Conservation (phyloP, 345 rosid genomes). For the Rubroshorea leprosula region DNA sequence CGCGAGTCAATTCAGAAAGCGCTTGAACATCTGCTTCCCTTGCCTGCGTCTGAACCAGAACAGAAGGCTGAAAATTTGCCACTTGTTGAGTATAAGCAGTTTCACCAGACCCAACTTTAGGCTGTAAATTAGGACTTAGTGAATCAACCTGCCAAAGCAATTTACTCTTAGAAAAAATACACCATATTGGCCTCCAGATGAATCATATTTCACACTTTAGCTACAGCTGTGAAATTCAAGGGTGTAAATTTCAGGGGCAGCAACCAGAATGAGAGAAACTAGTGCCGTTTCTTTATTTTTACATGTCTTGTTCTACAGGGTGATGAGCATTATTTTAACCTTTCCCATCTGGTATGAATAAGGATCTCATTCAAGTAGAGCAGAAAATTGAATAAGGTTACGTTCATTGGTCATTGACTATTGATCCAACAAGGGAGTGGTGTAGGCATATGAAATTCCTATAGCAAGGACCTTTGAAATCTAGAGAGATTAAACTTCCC, state of each 20-base stretch:
- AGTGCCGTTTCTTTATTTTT: no score
- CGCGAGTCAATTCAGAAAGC: constrained; percentile 47
- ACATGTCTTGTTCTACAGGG: no score
- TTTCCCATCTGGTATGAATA: no score
- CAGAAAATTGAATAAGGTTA: no score
- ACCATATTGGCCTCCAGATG: background rate
- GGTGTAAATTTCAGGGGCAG: no score
- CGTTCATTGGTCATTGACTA: no score
- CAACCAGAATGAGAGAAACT: background rate
- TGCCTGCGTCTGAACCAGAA: constrained; percentile 34
- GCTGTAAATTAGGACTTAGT: constrained; percentile 35
- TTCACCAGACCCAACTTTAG: constrained; percentile 30
- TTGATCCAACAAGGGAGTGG: no score
- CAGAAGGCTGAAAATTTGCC: constrained; percentile 34
- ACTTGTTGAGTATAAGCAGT: constrained; percentile 30
- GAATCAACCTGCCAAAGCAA: constrained; percentile 39
- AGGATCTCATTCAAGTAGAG: no score
- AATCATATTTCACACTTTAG: background rate
- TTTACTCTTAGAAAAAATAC: constrained; percentile 8
- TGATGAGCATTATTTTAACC: no score
- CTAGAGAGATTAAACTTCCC: no score
- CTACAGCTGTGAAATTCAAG: background rate
- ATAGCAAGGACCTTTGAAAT: no score
- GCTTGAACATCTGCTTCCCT: constrained; percentile 59
- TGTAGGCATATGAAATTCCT: no score